Evolutionary conservation across 495 filamentous ascomycete genomes (phyloP).

Genomic region (Hypoxylon cercidicola): DNA sequence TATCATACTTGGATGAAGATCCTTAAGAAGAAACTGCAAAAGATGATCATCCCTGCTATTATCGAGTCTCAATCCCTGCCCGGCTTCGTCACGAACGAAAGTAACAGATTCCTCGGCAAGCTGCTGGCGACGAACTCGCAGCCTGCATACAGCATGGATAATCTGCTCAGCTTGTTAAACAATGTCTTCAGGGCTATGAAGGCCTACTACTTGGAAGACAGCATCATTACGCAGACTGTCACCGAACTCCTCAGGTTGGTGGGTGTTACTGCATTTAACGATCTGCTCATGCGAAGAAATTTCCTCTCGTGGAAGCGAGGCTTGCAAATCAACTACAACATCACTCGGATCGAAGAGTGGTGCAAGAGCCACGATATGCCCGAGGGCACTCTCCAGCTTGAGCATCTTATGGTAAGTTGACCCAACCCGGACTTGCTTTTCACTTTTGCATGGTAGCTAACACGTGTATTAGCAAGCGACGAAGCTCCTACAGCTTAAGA

Average conservation of each 20-base stretch:
- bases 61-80: slow-evolving; percentile 98
- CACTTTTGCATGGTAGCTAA: slow-evolving; percentile 35
- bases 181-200: slow-evolving; percentile 99
- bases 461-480: slow-evolving; percentile 81
- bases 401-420: slow-evolving; percentile 91
- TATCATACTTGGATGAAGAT: slow-evolving; percentile 99
- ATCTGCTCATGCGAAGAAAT: slow-evolving; percentile 95
- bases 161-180: slow-evolving; percentile 94
- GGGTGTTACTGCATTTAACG: slow-evolving; percentile 98
- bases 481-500: slow-evolving; percentile 98
- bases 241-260: slow-evolving; percentile 94
- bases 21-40: slow-evolving; percentile 96
- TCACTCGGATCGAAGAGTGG: slow-evolving; percentile 99
- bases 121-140: slow-evolving; percentile 85
- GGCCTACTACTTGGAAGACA: slow-evolving; percentile 94
- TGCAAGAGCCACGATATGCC: slow-evolving; percentile 99
- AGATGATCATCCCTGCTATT: slow-evolving; percentile 99
- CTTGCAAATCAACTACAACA: slow-evolving; percentile 99
- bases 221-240: slow-evolving; percentile 92
- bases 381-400: slow-evolving; percentile 94
- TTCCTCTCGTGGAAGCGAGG: slow-evolving; percentile 99
- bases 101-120: slow-evolving; percentile 96
- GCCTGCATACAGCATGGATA: slow-evolving; percentile 99
- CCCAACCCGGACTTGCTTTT: neutral
- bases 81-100: slow-evolving; percentile 98